Base-by-base conservation (phyloP, 78 protist species). In the Dictyostelium citrinum region DNA sequence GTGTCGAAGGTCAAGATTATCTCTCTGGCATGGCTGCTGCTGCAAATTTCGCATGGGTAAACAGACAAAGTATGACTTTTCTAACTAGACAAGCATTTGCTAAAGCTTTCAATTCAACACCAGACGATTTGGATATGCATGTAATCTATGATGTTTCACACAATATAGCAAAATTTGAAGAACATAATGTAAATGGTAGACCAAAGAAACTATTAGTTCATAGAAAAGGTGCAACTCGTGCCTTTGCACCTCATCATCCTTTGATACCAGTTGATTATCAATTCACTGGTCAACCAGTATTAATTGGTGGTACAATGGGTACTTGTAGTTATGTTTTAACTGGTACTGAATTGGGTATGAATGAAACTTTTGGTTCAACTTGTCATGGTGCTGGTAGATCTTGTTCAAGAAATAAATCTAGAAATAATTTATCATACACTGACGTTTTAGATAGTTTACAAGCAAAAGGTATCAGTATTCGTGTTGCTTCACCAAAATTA, bases 361-460 rank as follows among this genome's bases (percentile, higher is more conserved):
- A 10, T 9, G 93, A 97, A 12, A 96, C 99, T 5, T 98, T 96
- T 71, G 99, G 99, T 7, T 55, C 90, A 37, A 98, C 99, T 2
- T 98, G 99, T 91, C 99, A 99, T 91, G 99, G 99, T 5, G 99
- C 99, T 0, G 99, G 99, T 51, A 77, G 99, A n/a, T 96, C 99
- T 12, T 45, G 24, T 91, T 95, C 98, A 4, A 70, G 99, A n/a
- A 81, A 71, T 70, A 95, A 95, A 55, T 93, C 97, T 35, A 91
- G 98, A 41, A 84, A 84, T 33, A 78, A 81, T 24, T 82, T 83
- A 27, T 81, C 96, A 16, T 81, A 91, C 64, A 60, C 49, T 17
- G 88, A 64, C 17, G 99, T 98, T 4, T 81, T 98, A 6, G 88
- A 86, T 10, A 68, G 35, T 20, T 91, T 98, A 17, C n/a, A 17